Percentiles rank a stretch among this genome's conserved stretches.
Evolutionary conservation across 1,139 yeast genomes (phyloP).

Genomic region (Pichia norvegensis): DNA sequence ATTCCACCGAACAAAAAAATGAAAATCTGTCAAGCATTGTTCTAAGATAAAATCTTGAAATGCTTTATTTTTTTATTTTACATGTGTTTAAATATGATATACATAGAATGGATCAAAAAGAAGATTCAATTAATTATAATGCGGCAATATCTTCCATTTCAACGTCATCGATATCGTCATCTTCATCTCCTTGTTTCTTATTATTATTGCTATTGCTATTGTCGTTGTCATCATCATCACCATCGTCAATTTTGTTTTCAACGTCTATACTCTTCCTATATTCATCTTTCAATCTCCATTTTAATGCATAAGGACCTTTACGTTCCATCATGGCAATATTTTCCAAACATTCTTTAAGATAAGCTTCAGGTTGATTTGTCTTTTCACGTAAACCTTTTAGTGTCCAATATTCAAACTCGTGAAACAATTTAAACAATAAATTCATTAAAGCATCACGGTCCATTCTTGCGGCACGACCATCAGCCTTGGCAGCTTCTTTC

Average conservation of each 20-base stretch:
- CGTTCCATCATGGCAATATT: slow-evolving; percentile 83
- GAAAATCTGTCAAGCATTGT: too few species aligned
- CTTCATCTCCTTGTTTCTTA: slow-evolving; percentile 33
- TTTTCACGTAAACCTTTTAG: slow-evolving; percentile 89
- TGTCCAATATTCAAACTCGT: slow-evolving; percentile 95
- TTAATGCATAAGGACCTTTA: slow-evolving; percentile 93
- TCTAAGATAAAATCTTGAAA: too few species aligned
- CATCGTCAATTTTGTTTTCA: slow-evolving; percentile 54
- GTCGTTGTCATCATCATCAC: slow-evolving; percentile 46
- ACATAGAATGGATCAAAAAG: neutral
- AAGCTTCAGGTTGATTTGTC: slow-evolving; percentile 93
- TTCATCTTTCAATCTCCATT: slow-evolving; percentile 84
- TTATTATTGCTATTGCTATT: slow-evolving; percentile 29
- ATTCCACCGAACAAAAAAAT: too few species aligned
- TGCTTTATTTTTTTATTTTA: too few species aligned
- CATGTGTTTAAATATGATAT: neutral
- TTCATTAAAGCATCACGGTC: slow-evolving; percentile 90
- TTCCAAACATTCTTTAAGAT: slow-evolving; percentile 83
- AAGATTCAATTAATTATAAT: slow-evolving; percentile 3
- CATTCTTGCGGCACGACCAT: slow-evolving; percentile 89
- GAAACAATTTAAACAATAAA: slow-evolving; percentile 78
- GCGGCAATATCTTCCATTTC: slow-evolving; percentile 31
- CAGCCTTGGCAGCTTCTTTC: slow-evolving; percentile 39
- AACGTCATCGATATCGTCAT: slow-evolving; percentile 26
- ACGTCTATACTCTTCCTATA: slow-evolving; percentile 75